Conservation (phyloP, 495 filamentous ascomycete genomes). For the Podospora australis region DNA sequence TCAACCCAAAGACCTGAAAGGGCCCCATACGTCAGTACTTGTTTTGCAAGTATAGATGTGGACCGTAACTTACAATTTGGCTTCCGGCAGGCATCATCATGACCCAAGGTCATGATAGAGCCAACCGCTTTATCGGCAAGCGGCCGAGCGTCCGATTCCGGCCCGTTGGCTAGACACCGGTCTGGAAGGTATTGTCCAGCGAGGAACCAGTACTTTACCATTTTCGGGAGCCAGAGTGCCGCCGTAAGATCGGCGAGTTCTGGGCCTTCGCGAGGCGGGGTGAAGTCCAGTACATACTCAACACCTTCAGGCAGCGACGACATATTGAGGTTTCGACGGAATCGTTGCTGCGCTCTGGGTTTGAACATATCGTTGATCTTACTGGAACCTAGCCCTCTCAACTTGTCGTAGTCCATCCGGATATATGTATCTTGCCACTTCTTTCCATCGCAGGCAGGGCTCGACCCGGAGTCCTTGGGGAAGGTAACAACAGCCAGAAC, state of each 20-base stretch:
- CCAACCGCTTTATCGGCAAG: constrained; percentile 22
- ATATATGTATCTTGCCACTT: constrained; percentile 27
- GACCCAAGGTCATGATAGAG: constrained; percentile 21
- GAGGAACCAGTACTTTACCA: constrained; percentile 42
- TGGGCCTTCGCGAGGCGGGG: constrained; percentile 52
- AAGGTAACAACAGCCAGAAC: constrained; percentile 52
- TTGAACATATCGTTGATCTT: constrained; percentile 45
- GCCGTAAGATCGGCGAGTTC: constrained; percentile 52
- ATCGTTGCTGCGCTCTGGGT: constrained; percentile 31
- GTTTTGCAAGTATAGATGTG: no score
- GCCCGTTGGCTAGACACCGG: constrained; percentile 13
- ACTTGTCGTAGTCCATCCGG: constrained; percentile 40
- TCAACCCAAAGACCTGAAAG: no score
- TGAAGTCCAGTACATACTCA: constrained; percentile 56
- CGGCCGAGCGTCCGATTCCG: constrained; percentile 1
- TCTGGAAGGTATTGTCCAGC: constrained; percentile 36
- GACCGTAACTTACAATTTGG: constrained; percentile 10
- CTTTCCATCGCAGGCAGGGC: constrained; percentile 13
- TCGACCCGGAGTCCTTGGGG: constrained; percentile 21
- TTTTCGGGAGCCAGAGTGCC: constrained; percentile 50
- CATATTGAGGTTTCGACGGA: constrained; percentile 21
- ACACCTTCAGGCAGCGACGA: constrained; percentile 36
- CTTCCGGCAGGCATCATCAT: constrained; percentile 28
- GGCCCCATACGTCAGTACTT: no score
- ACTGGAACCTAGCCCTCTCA: constrained; percentile 41